phyloP scores from a whole-genome alignment of 1,139 yeast genomes.

The Eremothecium cymbalariae region DNA sequence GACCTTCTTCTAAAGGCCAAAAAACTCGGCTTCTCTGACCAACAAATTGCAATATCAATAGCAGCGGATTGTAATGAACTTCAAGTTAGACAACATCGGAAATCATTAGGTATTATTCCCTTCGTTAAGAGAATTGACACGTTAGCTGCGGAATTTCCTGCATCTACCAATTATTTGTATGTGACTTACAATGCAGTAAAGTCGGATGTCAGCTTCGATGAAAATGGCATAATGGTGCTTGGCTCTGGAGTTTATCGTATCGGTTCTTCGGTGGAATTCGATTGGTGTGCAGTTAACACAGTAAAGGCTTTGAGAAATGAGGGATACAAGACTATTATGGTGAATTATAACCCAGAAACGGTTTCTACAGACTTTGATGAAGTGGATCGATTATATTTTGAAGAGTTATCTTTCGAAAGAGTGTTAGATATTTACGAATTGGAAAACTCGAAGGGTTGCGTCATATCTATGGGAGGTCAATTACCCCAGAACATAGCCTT shows the following conservation, averaged over 20 bases:
- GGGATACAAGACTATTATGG: conserved; percentile 88
- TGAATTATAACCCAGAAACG: conserved; percentile 97
- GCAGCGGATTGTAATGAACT: conserved; percentile 41
- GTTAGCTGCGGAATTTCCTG: conserved; percentile 98
- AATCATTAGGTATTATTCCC: conserved; percentile 72
- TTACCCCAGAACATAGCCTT: conserved; percentile 95
- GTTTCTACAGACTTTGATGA: conserved; percentile 98
- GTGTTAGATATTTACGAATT: conserved; percentile 95
- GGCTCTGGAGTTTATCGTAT: conserved; percentile 99
- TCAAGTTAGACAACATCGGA: conserved; percentile 73
- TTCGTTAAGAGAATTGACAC: conserved; percentile 96
- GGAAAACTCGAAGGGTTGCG: conserved; percentile 83
- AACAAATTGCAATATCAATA: conserved; percentile 76
- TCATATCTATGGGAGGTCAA: conserved; percentile 97
- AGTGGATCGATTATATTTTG: conserved; percentile 93
- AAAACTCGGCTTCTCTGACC: conserved; percentile 91
- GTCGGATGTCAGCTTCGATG: conserved; percentile 78
- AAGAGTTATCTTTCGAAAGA: conserved; percentile 90
- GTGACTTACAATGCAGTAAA: conserved; percentile 90
- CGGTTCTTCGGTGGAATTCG: conserved; percentile 97
- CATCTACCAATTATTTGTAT: conserved; percentile 89
- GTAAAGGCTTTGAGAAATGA: conserved; percentile 87
- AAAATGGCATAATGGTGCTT: conserved; percentile 85
- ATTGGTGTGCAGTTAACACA: conserved; percentile 98
- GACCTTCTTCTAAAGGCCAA: conserved; percentile 74